Evolutionary conservation across 257 asterid genomes (phyloP), one percentile per base, ranked within the genome.

Genomic region (Rehmannia glutinosa): DNA sequence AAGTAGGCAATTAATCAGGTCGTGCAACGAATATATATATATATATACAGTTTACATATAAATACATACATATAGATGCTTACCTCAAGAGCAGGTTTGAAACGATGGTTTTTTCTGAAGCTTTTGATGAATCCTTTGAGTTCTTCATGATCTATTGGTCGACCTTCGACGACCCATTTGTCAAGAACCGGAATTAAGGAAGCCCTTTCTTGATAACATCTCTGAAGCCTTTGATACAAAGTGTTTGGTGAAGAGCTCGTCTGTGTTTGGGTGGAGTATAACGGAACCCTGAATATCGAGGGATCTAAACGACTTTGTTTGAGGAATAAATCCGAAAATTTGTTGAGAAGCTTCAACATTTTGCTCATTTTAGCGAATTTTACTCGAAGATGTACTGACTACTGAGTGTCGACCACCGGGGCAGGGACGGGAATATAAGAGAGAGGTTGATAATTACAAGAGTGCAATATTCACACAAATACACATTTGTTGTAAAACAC

Each of bases 31-130:
- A 39, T 39, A 39, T 39, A 39, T 27, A 27, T 27, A 27, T 27
- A 27, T n/a, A n/a, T n/a, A n/a, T n/a, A n/a, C n/a, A n/a, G n/a
- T n/a, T n/a, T n/a, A n/a, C n/a, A n/a, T n/a, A n/a, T n/a, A n/a
- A n/a, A n/a, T n/a, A n/a, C n/a, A n/a, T n/a, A n/a, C n/a, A n/a
- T n/a, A n/a, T n/a, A n/a, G n/a, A n/a, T n/a, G n/a, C n/a, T 12
- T 60, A 74, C 79, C 71, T 74, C 75, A 6, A 74, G 79, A 10
- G 79, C 79, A 35, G 74, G 66, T 24, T 19, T 62, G 67, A 53
- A 15, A 20, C 67, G 74, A 50, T 45, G 33, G 54, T 2, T 4
- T 19, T 10, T 11, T 27, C 67, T 45, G 39, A 43, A 68, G 15
- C n/a, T 16, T 16, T 12, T 62, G 32, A 74, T 43, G 53, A 53